Conservation (phyloP, 805 yeast species). For the Metschnikowia santaceciliae region DNA sequence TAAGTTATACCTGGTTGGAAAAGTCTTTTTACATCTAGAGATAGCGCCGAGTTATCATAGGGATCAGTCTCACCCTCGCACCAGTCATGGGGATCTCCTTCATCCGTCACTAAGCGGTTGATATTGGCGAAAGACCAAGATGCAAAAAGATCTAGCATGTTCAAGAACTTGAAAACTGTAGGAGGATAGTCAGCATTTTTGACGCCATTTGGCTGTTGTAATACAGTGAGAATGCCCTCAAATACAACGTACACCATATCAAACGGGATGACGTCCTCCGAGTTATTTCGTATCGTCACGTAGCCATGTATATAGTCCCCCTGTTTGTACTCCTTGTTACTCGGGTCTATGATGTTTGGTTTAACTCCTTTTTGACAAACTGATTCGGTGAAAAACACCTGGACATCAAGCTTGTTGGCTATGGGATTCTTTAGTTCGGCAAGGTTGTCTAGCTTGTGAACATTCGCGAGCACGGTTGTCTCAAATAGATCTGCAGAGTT, state of each 20-base stretch:
- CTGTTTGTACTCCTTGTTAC: conserved; percentile 31
- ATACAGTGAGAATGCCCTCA: conserved; percentile 33
- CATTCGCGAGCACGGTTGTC: conserved; percentile 41
- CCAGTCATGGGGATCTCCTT: conserved; percentile 38
- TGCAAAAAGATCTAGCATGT: conserved; percentile 43
- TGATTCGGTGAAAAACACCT: conserved; percentile 33
- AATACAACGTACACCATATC: conserved; percentile 44
- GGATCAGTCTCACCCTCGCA: conserved; percentile 45
- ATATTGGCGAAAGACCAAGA: conserved; percentile 42
- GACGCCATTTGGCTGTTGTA: conserved; percentile 22
- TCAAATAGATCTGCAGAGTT: conserved; percentile 27
- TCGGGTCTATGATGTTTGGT: conserved; percentile 32
- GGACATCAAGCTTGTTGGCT: conserved; percentile 27
- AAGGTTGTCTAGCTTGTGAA: conserved; percentile 35
- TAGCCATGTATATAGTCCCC: conserved; percentile 44
- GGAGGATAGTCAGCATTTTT: conserved; percentile 24
- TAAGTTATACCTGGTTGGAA: conserved; percentile 38
- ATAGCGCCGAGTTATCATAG: conserved; percentile 30
- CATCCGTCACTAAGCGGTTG: conserved; percentile 26
- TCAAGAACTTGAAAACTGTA: conserved; percentile 35
- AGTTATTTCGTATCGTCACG: conserved; percentile 34
- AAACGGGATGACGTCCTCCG: conserved; percentile 31
- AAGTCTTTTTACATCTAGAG: conserved; percentile 34
- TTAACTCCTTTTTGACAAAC: conserved; percentile 38
- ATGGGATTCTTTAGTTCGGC: conserved; percentile 17